phyloP scores from a whole-genome alignment of 495 filamentous ascomycete species.

The Neurospora sp. region DNA sequence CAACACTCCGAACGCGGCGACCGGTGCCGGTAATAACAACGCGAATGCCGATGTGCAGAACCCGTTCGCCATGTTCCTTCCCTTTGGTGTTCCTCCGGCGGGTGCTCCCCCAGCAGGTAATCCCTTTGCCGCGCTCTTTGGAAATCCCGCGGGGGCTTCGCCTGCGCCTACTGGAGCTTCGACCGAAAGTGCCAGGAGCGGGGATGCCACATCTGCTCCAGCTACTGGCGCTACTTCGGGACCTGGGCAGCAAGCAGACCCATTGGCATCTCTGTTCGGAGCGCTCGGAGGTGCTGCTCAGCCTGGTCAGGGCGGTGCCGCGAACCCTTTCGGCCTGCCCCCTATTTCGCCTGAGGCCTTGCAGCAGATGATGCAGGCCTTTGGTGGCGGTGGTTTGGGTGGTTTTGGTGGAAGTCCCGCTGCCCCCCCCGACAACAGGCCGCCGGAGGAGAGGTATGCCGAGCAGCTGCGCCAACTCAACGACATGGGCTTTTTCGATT shows the following conservation, averaged over 20 bases:
- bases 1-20: constrained; percentile 41
- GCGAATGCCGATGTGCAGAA: constrained; percentile 23
- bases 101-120: constrained; percentile 46
- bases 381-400: constrained; percentile 14
- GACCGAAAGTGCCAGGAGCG: neutral
- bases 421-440: constrained; percentile 63
- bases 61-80: constrained; percentile 25
- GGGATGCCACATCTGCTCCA: neutral
- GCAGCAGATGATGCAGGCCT: constrained; percentile 35
- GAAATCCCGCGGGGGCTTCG: constrained; percentile 16
- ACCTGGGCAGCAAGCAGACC: constrained; percentile 21
- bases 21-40: constrained; percentile 9
- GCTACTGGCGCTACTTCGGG: constrained; percentile 6
- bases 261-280: constrained; percentile 35
- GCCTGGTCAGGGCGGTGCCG: constrained; percentile 7
- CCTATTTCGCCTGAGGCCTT: constrained; percentile 29
- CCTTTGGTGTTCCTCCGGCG: constrained; percentile 22
- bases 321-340: constrained; percentile 16
- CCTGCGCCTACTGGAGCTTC: constrained; percentile 2
- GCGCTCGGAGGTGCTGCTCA: neutral
- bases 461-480: constrained; percentile 88
- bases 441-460: constrained; percentile 88
- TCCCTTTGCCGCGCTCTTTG: constrained; percentile 66
- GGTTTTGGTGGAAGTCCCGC: constrained; percentile 25
- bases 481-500: constrained; percentile 98